A percentile compares a stretch with the other conserved stretches of the same genome.
phyloP scores from a whole-genome alignment of 192 early-diverging fungal genomes.

The Glomus cerebriforme region DNA sequence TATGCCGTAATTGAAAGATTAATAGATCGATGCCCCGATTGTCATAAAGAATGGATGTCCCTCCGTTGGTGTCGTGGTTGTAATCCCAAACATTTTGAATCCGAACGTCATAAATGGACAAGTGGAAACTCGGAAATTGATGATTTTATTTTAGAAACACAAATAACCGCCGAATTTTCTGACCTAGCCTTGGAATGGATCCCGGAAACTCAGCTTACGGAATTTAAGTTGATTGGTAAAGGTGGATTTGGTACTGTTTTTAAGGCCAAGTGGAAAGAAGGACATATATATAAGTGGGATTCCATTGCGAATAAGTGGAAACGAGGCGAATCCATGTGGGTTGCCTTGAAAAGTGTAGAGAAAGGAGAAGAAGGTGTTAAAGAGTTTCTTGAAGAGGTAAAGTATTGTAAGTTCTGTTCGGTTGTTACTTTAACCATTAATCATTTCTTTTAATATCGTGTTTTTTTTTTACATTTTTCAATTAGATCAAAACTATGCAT shows the following conservation, averaged over 20 bases:
- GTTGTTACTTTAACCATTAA: not conserved
- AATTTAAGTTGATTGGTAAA: slow-evolving; percentile 9
- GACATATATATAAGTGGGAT: not conserved
- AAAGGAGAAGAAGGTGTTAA: slow-evolving; percentile 32
- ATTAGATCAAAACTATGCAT: slow-evolving; percentile 7
- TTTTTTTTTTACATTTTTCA: slow-evolving; percentile 23
- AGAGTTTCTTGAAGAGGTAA: slow-evolving; percentile 41
- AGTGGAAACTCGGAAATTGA: slow-evolving; percentile 26
- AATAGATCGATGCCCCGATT: not conserved
- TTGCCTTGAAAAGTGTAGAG: slow-evolving; percentile 36
- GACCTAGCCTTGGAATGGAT: slow-evolving; percentile 6
- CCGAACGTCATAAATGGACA: slow-evolving; percentile 11
- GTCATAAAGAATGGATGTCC: slow-evolving; percentile 3
- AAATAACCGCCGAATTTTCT: slow-evolving; percentile 2
- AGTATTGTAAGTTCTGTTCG: not conserved
- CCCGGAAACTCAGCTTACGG: not conserved
- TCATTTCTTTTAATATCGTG: not conserved
- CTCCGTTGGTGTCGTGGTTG: slow-evolving; percentile 12
- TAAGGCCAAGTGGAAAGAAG: slow-evolving; percentile 2
- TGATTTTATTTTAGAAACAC: slow-evolving; percentile 8
- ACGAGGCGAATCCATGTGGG: slow-evolving; percentile 16
- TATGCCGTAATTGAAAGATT: slow-evolving; percentile 15
- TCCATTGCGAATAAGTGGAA: slow-evolving; percentile 16
- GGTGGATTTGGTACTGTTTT: slow-evolving; percentile 20
- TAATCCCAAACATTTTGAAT: not conserved